phyloP scores from a whole-genome alignment of 148 eudicot species.

The Bassia scoparia region DNA sequence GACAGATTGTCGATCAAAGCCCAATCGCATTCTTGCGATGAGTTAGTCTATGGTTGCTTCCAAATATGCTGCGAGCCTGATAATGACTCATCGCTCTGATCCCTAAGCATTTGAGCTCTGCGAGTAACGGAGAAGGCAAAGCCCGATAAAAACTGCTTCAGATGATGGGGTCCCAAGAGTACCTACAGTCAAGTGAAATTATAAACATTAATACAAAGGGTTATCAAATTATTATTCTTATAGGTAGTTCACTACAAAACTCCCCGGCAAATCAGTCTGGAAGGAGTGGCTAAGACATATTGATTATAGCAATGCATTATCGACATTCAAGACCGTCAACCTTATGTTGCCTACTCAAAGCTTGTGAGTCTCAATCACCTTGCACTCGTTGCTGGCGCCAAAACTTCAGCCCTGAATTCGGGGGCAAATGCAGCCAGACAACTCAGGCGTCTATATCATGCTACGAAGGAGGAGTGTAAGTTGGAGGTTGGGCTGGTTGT shows the following conservation, averaged over 20 bases:
- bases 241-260: conserved; percentile 42
- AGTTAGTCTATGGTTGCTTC: conserved; percentile 66
- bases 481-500: conserved; percentile 68
- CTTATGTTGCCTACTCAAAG: too few species aligned
- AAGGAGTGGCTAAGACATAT: conserved; percentile 95
- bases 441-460: conserved; percentile 98
- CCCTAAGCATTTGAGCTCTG: conserved; percentile 98
- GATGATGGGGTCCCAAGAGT: conserved; percentile 90
- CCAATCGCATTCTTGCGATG: conserved; percentile 72
- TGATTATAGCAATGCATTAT: conserved; percentile 96
- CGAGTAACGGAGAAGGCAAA: conserved; percentile 91
- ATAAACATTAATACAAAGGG: not conserved
- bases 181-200: conserved; percentile 52
- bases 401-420: conserved; percentile 95
- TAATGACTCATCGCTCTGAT: conserved; percentile 97
- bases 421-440: conserved; percentile 97
- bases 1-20: conserved; percentile 80
- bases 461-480: conserved; percentile 74
- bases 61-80: conserved; percentile 95
- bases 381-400: conserved; percentile 92
- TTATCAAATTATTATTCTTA: not conserved
- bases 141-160: conserved; percentile 94
- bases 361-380: conserved; percentile 80
- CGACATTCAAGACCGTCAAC: too few species aligned
- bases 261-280: conserved; percentile 98